Conservation (phyloP, 257 asterid species). For the Penstemon eatonii region DNA sequence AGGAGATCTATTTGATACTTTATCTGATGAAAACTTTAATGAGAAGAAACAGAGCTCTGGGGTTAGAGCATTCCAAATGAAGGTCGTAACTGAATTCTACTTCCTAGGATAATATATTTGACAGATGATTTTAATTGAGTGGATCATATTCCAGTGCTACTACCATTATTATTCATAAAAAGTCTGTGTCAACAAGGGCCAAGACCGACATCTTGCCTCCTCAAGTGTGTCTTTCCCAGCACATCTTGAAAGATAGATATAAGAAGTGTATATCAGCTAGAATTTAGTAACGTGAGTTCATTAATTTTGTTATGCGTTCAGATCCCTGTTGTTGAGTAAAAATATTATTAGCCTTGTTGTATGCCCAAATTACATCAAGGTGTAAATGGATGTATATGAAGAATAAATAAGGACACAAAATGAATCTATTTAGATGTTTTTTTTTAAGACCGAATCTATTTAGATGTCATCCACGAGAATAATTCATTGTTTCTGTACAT, state of each 20-base stretch:
- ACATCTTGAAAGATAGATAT: background rate
- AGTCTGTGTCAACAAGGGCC: background rate
- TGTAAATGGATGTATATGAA: background rate
- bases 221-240: constrained; percentile 15
- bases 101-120: background rate
- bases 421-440: constrained; percentile 5
- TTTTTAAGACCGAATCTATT: too few species aligned
- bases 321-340: background rate
- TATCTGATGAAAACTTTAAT: background rate
- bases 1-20: constrained; percentile 7
- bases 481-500: constrained; percentile 17
- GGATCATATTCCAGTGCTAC: constrained; percentile 3
- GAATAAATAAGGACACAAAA: constrained; percentile 1
- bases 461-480: constrained; percentile 5
- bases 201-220: constrained; percentile 9
- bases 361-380: constrained; percentile 4
- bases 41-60: constrained; percentile 11
- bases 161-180: background rate
- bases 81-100: background rate
- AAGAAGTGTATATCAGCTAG: background rate
- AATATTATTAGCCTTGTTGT: background rate
- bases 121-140: background rate
- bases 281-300: background rate
- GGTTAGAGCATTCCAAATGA: background rate
- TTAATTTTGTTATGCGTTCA: background rate